A percentile compares a stretch with the other conserved stretches of the same genome.
These are phyloP conservation scores for Cordyceps cicadae DNA, from an alignment of 2,329 filamentous ascomycete species.

Conservation along the genomic window DNA sequence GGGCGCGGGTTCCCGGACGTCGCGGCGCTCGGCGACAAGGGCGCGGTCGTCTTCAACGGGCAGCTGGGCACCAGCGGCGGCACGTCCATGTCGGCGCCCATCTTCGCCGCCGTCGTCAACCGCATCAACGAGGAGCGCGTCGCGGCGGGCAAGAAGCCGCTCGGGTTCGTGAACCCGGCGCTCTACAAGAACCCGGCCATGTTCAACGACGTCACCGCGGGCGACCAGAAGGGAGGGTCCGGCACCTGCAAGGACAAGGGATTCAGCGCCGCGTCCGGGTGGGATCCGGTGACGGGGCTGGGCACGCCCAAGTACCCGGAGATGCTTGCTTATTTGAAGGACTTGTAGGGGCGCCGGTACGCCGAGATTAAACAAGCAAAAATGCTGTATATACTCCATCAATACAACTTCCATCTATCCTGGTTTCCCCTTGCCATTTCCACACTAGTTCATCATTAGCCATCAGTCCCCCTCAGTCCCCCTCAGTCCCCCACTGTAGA, in stretches of 20 bases:
- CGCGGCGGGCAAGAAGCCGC: slow-evolving; percentile 24
- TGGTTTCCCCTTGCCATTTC: too few species aligned
- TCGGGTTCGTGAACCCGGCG: slow-evolving; percentile 25
- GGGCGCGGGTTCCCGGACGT: slow-evolving; percentile 33
- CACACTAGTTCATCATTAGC: too few species aligned
- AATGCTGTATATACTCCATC: too few species aligned
- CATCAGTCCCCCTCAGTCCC: too few species aligned
- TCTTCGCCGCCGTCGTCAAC: slow-evolving; percentile 15
- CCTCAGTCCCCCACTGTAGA: too few species aligned
- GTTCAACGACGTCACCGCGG: slow-evolving; percentile 4
- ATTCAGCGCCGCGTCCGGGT: not conserved
- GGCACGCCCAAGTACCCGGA: slow-evolving; percentile 12
- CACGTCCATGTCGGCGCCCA: slow-evolving; percentile 14
- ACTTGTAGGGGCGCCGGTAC: not conserved
- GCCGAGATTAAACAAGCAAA: too few species aligned
- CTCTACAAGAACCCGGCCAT: slow-evolving; percentile 11
- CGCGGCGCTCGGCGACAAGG: slow-evolving; percentile 36
- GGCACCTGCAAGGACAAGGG: not conserved
- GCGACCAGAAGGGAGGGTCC: not conserved
- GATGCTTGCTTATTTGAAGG: slow-evolving; percentile 3
- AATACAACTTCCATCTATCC: too few species aligned
- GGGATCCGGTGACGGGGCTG: slow-evolving; percentile 12
- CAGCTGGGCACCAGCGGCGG: slow-evolving; percentile 14
- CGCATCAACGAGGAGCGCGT: slow-evolving; percentile 15
- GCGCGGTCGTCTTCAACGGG: slow-evolving; percentile 27